Evolutionary conservation across 176 grass and related monocot species (phyloP).

Genomic region (Aegilops tauschii): DNA sequence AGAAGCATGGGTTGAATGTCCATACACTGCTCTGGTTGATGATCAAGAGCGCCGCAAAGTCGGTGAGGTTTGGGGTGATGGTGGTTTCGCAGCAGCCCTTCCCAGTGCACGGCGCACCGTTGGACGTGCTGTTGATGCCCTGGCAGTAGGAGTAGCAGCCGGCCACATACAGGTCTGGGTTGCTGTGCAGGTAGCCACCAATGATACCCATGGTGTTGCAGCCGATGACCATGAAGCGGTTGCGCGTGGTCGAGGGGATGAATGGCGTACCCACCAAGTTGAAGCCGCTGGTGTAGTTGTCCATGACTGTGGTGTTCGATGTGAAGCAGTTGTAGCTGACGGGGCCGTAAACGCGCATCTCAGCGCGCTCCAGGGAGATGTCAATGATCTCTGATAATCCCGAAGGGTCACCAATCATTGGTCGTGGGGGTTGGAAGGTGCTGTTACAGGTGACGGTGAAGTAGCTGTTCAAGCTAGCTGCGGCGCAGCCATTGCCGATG

Average conservation of each 20-base stretch:
- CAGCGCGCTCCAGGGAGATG: background rate
- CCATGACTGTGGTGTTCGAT: background rate
- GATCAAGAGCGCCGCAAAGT: background rate
- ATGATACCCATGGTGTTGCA: constrained; percentile 30
- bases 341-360: background rate
- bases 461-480: background rate
- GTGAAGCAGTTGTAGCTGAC: constrained; percentile 11
- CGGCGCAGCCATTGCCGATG: background rate
- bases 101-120: background rate
- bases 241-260: background rate
- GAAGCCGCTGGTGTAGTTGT: background rate
- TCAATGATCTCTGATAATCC: background rate
- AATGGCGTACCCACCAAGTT: background rate
- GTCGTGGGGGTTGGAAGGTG: background rate
- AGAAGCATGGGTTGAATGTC: constrained; percentile 27
- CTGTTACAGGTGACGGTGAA: constrained; percentile 19
- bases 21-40: background rate
- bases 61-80: constrained; percentile 14
- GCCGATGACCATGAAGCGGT: constrained; percentile 31
- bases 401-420: background rate
- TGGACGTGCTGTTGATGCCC: constrained; percentile 11
- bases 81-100: constrained; percentile 35
- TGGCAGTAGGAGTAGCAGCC: constrained; percentile 47
- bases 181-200: background rate
- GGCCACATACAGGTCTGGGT: background rate